A percentile compares a stretch with the other conserved stretches of the same genome.
Conservation (phyloP, 768 basidiomycete species). For the Crassisporium funariophilum region DNA sequence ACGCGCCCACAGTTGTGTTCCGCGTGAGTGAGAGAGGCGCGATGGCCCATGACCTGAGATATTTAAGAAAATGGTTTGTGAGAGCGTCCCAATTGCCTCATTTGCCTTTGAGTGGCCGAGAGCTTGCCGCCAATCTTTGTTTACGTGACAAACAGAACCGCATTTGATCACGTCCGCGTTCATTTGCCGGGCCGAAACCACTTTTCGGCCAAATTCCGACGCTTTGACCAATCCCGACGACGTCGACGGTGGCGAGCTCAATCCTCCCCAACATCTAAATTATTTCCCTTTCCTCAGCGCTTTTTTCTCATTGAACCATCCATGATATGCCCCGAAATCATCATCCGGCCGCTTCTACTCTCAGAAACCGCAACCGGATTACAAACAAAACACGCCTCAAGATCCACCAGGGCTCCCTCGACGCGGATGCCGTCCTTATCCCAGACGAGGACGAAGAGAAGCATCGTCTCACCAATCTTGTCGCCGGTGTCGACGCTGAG, state of each 20-base stretch:
- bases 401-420: constrained; percentile 80
- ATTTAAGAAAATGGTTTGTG: too few species aligned
- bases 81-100: too few species aligned
- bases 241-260: constrained; percentile 50
- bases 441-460: constrained; percentile 89
- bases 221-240: constrained; percentile 56
- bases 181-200: constrained; percentile 57
- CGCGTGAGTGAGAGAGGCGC: too few species aligned
- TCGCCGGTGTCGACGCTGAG: constrained; percentile 89
- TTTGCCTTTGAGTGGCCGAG: background rate
- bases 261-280: constrained; percentile 35
- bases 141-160: constrained; percentile 40
- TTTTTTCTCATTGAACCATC: constrained; percentile 45
- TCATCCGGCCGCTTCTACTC: constrained; percentile 73
- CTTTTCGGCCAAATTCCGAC: constrained; percentile 68
- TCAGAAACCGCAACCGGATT: constrained; percentile 86
- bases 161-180: constrained; percentile 38
- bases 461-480: constrained; percentile 69
- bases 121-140: constrained; percentile 24
- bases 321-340: constrained; percentile 90
- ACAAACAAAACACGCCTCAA: constrained; percentile 91
- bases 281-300: constrained; percentile 33
- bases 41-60: too few species aligned
- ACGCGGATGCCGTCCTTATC: constrained; percentile 76
- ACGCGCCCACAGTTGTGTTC: too few species aligned